Evolutionary conservation across 257 asterid species (phyloP).

Genomic region (Solanum corneliomulleri): DNA sequence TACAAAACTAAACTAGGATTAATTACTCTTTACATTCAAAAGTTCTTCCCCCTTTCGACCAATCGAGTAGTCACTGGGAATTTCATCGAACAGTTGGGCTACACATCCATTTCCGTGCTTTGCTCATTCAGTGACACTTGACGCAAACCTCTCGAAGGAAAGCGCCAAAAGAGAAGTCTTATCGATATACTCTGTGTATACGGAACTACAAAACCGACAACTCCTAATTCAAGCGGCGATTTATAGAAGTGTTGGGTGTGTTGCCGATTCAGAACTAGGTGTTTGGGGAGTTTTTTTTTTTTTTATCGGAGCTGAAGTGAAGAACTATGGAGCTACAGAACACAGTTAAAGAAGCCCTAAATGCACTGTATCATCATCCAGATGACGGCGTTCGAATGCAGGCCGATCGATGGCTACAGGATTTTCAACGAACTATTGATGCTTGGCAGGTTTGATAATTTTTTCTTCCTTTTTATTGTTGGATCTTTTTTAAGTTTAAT

Average conservation of each 20-base stretch:
- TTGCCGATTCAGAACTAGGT: conserved; percentile 5
- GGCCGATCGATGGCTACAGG: conserved; percentile 98
- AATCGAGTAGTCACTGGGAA: background rate
- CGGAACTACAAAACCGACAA: background rate
- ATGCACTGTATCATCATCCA: conserved; percentile 90
- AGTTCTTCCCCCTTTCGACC: background rate
- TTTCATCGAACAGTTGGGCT: background rate
- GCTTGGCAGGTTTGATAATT: conserved; percentile 84
- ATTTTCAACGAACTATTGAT: conserved; percentile 86
- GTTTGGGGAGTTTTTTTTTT: background rate
- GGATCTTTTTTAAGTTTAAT: background rate
- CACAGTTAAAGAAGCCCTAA: conserved; percentile 98
- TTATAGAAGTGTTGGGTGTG: background rate
- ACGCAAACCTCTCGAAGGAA: background rate
- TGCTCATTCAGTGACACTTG: background rate
- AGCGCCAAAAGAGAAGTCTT: background rate
- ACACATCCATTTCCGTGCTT: background rate
- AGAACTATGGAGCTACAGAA: conserved; percentile 78
- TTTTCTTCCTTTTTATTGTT: background rate
- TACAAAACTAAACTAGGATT: background rate
- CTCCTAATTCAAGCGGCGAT: background rate
- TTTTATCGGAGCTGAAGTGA: background rate
- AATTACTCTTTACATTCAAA: background rate
- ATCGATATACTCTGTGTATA: background rate
- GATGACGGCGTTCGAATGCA: conserved; percentile 90